phyloP scores from a whole-genome alignment of 805 yeast species.

The Hanseniaspora lachancei region DNA sequence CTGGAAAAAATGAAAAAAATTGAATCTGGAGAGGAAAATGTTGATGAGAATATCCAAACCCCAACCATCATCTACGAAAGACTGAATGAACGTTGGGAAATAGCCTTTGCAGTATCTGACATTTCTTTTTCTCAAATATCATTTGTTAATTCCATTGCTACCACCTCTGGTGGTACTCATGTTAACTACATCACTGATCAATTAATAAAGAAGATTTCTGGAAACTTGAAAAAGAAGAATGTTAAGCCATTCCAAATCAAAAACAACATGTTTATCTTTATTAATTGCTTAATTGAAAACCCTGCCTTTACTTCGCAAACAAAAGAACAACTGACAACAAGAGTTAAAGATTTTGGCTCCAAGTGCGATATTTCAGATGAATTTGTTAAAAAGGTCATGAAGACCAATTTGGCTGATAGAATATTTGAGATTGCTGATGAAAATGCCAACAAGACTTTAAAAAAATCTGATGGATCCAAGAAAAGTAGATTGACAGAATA shows the following conservation, averaged over 20 bases:
- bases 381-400: slow-evolving; percentile 57
- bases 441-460: slow-evolving; percentile 76
- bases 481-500: slow-evolving; percentile 78
- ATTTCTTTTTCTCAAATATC: slow-evolving; percentile 86
- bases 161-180: slow-evolving; percentile 94
- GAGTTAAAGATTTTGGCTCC: slow-evolving; percentile 80
- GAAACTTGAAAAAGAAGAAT: slow-evolving; percentile 50
- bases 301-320: slow-evolving; percentile 98
- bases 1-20: slow-evolving; percentile 34
- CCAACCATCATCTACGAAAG: slow-evolving; percentile 67
- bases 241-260: slow-evolving; percentile 80
- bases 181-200: slow-evolving; percentile 77
- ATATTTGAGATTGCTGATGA: slow-evolving; percentile 73
- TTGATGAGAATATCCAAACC: slow-evolving; percentile 25
- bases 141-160: slow-evolving; percentile 93
- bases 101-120: slow-evolving; percentile 88
- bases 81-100: slow-evolving; percentile 82
- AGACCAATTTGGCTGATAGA: slow-evolving; percentile 57
- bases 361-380: slow-evolving; percentile 63
- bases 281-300: slow-evolving; percentile 85
- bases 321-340: slow-evolving; percentile 86
- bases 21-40: slow-evolving; percentile 28
- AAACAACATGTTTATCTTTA: slow-evolving; percentile 77
- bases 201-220: slow-evolving; percentile 63
- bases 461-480: slow-evolving; percentile 76